Conservation (phyloP, 441 rosid genomes). For the Lepidium campestre region DNA sequence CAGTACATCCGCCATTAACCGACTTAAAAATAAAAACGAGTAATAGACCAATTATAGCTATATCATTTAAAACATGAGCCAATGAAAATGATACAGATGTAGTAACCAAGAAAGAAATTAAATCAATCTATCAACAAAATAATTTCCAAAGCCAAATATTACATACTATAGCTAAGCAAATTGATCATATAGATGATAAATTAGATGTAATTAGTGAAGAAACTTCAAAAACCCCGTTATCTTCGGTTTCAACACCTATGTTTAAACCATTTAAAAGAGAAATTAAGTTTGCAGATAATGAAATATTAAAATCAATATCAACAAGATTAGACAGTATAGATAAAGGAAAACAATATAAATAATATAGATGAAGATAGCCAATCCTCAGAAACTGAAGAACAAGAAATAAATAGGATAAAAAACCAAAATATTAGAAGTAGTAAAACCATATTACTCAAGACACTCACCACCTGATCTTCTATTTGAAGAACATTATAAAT, state of each 20-base stretch:
- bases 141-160: background rate
- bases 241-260: accelerated
- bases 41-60: background rate
- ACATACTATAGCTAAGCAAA: background rate
- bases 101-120: background rate
- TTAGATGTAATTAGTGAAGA: background rate
- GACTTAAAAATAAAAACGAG: background rate
- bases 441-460: background rate
- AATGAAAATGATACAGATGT: background rate
- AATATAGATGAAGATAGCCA: background rate
- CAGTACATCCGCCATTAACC: background rate
- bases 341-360: background rate
- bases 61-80: background rate
- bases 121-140: background rate
- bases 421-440: background rate
- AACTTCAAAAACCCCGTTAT: background rate
- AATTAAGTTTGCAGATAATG: background rate
- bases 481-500: background rate
- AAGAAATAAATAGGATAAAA: background rate
- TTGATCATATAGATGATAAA: background rate
- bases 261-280: background rate
- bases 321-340: background rate
- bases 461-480: background rate
- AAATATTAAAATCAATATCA: background rate
- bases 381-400: background rate